These are phyloP conservation scores for Diaporthe sp. DNA, from an alignment of 2,329 filamentous ascomycete genomes.

Conservation along the genomic window DNA sequence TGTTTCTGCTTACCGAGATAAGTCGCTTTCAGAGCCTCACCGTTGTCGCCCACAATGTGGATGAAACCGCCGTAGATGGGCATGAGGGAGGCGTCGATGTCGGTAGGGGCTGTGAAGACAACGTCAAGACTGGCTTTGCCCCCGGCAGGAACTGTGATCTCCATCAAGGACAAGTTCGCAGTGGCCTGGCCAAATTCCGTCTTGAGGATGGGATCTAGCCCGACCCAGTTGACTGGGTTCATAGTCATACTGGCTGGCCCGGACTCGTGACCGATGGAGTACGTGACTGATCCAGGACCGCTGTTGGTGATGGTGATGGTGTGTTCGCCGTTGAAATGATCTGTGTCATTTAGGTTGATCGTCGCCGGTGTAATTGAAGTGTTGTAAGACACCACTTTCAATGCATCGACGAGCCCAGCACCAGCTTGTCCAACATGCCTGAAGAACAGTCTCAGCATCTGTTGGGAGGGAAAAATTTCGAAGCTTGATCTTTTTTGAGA, in stretches of 20 bases:
- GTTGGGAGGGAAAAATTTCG: slow-evolving; percentile 35
- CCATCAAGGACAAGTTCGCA: not conserved
- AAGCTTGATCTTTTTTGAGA: not conserved
- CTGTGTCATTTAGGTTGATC: not conserved
- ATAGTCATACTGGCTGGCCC: slow-evolving; percentile 51
- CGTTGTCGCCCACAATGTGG: slow-evolving; percentile 6
- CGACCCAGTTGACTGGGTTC: slow-evolving; percentile 38
- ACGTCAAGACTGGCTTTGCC: not conserved
- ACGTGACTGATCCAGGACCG: slow-evolving; percentile 42
- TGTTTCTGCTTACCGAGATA: not conserved
- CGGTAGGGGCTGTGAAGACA: not conserved
- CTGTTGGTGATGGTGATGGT: not conserved
- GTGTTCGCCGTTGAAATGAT: not conserved
- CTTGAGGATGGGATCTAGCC: slow-evolving; percentile 39
- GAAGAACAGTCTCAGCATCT: not conserved
- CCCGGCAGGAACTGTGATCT: not conserved
- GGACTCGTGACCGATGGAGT: slow-evolving; percentile 48
- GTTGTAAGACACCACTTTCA: slow-evolving; percentile 9
- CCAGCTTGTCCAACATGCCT: slow-evolving; percentile 7
- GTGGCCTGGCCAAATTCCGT: not conserved
- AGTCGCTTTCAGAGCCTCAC: slow-evolving; percentile 13
- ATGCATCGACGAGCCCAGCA: slow-evolving; percentile 5
- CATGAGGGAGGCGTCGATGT: not conserved
- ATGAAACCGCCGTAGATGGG: not conserved
- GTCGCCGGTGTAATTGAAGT: not conserved